Evolutionary conservation across 768 basidiomycete species (phyloP), one percentile per base, ranked within the genome.

Genomic region (Boletellus emodensis): DNA sequence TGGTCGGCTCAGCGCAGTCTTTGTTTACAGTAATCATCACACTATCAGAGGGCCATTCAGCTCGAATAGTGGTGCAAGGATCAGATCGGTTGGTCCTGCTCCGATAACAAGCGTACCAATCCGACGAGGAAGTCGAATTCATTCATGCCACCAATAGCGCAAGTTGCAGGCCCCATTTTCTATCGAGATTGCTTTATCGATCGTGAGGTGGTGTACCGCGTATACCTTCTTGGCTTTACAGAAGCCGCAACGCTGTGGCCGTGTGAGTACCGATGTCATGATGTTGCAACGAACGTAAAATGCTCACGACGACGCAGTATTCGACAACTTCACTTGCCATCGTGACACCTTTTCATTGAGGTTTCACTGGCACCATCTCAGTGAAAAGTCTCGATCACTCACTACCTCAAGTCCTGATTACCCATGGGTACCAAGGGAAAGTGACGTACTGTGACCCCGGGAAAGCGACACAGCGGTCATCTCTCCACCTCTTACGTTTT

Each of bases 121-220:
- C 91, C 90, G 52, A 90, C 87, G 1, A 84, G 80, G 6, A 87
- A 82, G 46, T 75, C 76, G 52, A 93, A 79, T 69, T 90, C 87
- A 71, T 94, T 90, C 52, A 92, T 81, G 7, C 90, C 90, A 65
- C 93, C 90, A 45, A 94, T 81, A 28, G 90, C 90, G 60, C 91
- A 94, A 15, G 90, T 84, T 3, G 90, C 87, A 30, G 90, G 90
- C 65, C 30, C 11, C 11, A 10, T 30, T 30, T 30, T 94, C 90
- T 15, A 93, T 75, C 34, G 93, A 79, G 3, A 87, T 91, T 3
- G 90, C 81, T 59, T 93, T 90, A 60, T 88, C 24, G 24, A 26
- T 26, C 84, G 82, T 81, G 42, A 93, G 77, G 71, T 91, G 91
- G 48, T 90, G 69, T 61, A 92, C 83, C 69, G 30, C 11, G 30